phyloP scores from a whole-genome alignment of 495 filamentous ascomycete genomes.

The Neurospora intermedia region DNA sequence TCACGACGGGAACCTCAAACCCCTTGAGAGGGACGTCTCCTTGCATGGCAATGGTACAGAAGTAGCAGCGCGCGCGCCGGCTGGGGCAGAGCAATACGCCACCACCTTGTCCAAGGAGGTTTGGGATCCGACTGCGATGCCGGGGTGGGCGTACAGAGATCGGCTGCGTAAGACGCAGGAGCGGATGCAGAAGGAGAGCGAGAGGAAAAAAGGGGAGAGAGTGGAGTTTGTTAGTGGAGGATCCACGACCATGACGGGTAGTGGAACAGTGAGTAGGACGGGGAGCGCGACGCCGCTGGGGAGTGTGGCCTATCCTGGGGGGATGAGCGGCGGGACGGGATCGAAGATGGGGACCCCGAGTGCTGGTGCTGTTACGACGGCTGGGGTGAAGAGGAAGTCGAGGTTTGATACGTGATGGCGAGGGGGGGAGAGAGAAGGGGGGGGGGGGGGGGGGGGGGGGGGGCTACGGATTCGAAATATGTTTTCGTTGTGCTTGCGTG shows the following conservation, averaged over 20 bases:
- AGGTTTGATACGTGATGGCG: constrained; percentile 35
- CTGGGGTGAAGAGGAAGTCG: constrained; percentile 30
- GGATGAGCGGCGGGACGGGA: constrained; percentile 14
- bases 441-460: no score
- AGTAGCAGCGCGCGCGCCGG: not conserved
- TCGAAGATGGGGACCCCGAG: not conserved
- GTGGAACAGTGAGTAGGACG: constrained; percentile 14
- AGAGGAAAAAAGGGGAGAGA: constrained; percentile 43
- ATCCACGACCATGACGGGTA: constrained; percentile 2
- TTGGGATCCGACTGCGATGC: constrained; percentile 58
- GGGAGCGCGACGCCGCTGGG: constrained; percentile 16
- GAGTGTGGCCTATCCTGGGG: constrained; percentile 24
- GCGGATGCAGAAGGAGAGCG: constrained; percentile 44
- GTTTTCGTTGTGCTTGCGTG: not conserved
- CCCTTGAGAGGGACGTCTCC: not conserved
- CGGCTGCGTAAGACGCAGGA: constrained; percentile 57
- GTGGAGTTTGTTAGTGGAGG: constrained; percentile 69
- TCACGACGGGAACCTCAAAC: not conserved
- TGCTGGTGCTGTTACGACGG: not conserved
- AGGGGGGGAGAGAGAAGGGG: no score
- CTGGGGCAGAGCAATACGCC: constrained; percentile 48
- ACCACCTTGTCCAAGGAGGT: constrained; percentile 57
- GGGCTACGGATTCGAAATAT: not conserved
- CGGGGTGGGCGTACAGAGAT: constrained; percentile 63
- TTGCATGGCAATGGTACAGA: not conserved